phyloP scores from a whole-genome alignment of 805 yeast genomes.

The Saccharomycopsis javanensis region DNA sequence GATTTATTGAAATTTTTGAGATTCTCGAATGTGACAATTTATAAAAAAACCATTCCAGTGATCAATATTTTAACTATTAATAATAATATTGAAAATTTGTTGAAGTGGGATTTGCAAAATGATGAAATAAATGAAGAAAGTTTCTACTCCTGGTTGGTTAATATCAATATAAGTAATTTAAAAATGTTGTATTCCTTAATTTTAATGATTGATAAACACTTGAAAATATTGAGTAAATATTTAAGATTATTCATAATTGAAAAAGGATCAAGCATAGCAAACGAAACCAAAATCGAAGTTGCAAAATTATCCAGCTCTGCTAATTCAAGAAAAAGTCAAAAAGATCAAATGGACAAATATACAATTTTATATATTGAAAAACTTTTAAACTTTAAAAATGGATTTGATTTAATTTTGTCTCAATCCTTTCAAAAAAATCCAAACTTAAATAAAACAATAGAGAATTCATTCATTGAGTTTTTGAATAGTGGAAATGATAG shows the following conservation, averaged over 20 bases:
- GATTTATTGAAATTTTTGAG: background rate
- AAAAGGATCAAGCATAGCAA: slow-evolving; percentile 12
- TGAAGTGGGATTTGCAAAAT: slow-evolving; percentile 23
- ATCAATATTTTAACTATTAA: slow-evolving; percentile 53
- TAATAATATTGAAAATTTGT: slow-evolving; percentile 45
- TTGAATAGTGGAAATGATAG: slow-evolving; percentile 35
- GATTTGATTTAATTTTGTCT: slow-evolving; percentile 39
- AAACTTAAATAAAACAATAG: slow-evolving; percentile 43
- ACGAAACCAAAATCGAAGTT: slow-evolving; percentile 15
- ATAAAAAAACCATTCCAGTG: slow-evolving; percentile 41
- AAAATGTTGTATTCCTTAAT: slow-evolving; percentile 40
- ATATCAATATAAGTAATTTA: slow-evolving; percentile 36
- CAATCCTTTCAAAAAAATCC: slow-evolving; percentile 41
- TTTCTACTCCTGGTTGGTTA: slow-evolving; percentile 44
- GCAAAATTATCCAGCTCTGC: slow-evolving; percentile 10
- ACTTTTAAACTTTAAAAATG: slow-evolving; percentile 41
- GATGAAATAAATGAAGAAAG: slow-evolving; percentile 42
- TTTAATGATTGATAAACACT: slow-evolving; percentile 43
- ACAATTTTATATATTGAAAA: slow-evolving; percentile 64
- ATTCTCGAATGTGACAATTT: background rate
- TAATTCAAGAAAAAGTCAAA: slow-evolving; percentile 10
- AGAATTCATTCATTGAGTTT: slow-evolving; percentile 51
- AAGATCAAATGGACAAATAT: slow-evolving; percentile 35
- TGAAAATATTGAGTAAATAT: slow-evolving; percentile 26
- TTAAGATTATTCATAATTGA: background rate